Conservation (phyloP, 2,329 filamentous ascomycete genomes). For the Domatiomyces globalis region DNA sequence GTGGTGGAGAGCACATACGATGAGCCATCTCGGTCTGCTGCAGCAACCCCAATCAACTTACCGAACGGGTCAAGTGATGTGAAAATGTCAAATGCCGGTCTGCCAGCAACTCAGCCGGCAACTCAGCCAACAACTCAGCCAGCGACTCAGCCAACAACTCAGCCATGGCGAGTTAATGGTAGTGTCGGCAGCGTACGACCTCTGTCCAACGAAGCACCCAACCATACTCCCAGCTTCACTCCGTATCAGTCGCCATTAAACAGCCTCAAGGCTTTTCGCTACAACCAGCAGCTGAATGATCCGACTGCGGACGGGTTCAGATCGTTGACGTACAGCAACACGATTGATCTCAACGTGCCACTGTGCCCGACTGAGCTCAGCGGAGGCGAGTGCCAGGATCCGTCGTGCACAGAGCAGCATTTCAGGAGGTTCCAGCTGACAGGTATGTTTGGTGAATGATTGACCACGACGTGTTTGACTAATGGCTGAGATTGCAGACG, state of each 20-base stretch:
- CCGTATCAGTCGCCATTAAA: slow-evolving; percentile 75
- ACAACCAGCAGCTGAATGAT: slow-evolving; percentile 62
- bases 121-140: too few relatives aligned
- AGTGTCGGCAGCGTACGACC: background rate
- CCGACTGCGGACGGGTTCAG: slow-evolving; percentile 62
- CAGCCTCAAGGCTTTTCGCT: slow-evolving; percentile 76
- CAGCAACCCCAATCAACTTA: background rate
- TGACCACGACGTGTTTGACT: background rate
- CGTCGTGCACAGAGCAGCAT: slow-evolving; percentile 64
- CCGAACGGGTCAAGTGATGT: background rate
- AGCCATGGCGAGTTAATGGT: background rate
- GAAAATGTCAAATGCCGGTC: background rate
- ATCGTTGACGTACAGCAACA: slow-evolving; percentile 87
- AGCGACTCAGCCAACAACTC: background rate
- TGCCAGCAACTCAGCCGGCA: background rate
- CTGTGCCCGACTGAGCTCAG: slow-evolving; percentile 65
- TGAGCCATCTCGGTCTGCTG: background rate
- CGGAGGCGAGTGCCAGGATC: slow-evolving; percentile 59
- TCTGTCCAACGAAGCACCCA: background rate
- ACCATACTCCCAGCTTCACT: background rate
- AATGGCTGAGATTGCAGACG: slow-evolving; percentile 27
- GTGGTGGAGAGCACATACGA: background rate
- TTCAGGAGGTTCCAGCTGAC: slow-evolving; percentile 57
- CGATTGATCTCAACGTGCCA: slow-evolving; percentile 60
- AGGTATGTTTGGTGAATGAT: slow-evolving; percentile 43